Evolutionary conservation across 345 rosid genomes (phyloP).

Genomic region (Populus nigra): DNA sequence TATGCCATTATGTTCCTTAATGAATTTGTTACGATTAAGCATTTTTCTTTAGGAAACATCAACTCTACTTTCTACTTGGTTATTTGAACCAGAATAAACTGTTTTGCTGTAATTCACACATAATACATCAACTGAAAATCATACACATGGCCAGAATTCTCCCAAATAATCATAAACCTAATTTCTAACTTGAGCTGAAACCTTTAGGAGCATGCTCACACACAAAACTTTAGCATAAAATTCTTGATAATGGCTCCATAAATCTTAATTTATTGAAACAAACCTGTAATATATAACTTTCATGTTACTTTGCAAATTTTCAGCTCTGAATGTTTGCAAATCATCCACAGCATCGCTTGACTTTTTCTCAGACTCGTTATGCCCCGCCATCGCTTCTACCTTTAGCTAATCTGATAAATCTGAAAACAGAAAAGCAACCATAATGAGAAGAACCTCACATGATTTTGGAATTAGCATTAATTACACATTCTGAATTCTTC

Average conservation of each 20-base stretch:
- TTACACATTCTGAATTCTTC: not conserved
- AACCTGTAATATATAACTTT: conserved; percentile 91
- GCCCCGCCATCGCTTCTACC: conserved; percentile 49
- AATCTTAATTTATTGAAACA: conserved; percentile 10
- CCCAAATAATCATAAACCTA: not conserved
- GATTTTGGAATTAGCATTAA: not conserved
- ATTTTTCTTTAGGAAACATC: not conserved
- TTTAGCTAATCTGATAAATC: not conserved
- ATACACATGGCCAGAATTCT: not conserved
- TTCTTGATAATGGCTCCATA: not conserved
- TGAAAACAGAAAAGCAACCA: not conserved
- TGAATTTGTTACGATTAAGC: not conserved
- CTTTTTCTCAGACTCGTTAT: conserved; percentile 55
- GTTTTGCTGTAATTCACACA: not conserved
- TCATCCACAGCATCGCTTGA: conserved; percentile 54
- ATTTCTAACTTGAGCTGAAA: not conserved
- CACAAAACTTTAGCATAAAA: not conserved
- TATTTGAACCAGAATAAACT: not conserved
- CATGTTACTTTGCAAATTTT: conserved; percentile 88
- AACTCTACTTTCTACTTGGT: not conserved
- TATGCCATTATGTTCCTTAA: not conserved
- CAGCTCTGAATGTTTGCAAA: conserved; percentile 60
- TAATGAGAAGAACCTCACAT: not conserved
- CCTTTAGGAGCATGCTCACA: not conserved
- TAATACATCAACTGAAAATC: not conserved